These are phyloP conservation scores for Thielaviopsis musarum DNA, from an alignment of 2,329 filamentous ascomycete genomes.

Conservation along the genomic window DNA sequence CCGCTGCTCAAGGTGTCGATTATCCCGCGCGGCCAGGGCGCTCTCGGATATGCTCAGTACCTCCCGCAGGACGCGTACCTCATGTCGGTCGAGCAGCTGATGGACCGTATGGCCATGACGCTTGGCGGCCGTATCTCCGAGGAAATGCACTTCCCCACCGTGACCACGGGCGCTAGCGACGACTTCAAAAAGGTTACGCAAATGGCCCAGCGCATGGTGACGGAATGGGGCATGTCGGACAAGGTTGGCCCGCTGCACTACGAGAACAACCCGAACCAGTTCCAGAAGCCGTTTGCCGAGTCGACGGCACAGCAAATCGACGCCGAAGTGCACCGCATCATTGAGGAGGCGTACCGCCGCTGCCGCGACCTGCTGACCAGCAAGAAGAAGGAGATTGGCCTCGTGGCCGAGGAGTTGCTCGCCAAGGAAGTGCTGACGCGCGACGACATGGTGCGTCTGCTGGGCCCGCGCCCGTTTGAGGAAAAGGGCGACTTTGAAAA, in stretches of 20 bases:
- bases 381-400: slow-evolving; percentile 75
- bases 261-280: slow-evolving; percentile 61
- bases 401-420: slow-evolving; percentile 85
- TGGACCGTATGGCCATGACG: slow-evolving; percentile 99
- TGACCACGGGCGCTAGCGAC: slow-evolving; percentile 86
- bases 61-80: slow-evolving; percentile 89
- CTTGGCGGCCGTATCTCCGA: slow-evolving; percentile 89
- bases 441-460: slow-evolving; percentile 79
- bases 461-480: slow-evolving; percentile 70
- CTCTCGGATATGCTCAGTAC: slow-evolving; percentile 92
- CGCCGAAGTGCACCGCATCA: slow-evolving; percentile 73
- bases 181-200: slow-evolving; percentile 97
- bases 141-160: slow-evolving; percentile 90
- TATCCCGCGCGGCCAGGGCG: slow-evolving; percentile 86
- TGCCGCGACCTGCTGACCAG: slow-evolving; percentile 68
- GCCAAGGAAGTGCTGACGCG: slow-evolving; percentile 79
- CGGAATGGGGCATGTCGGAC: slow-evolving; percentile 96
- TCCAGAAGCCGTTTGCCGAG: slow-evolving; percentile 94
- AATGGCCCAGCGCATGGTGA: slow-evolving; percentile 96
- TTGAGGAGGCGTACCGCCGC: slow-evolving; percentile 82
- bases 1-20: slow-evolving; percentile 96
- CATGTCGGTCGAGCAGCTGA: slow-evolving; percentile 87
- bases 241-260: slow-evolving; percentile 90
- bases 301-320: slow-evolving; percentile 87
- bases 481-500: slow-evolving; percentile 80